These are phyloP conservation scores for Sclerotiophoma versabilis DNA, from an alignment of 2,329 filamentous ascomycete genomes.

Conservation along the genomic window DNA sequence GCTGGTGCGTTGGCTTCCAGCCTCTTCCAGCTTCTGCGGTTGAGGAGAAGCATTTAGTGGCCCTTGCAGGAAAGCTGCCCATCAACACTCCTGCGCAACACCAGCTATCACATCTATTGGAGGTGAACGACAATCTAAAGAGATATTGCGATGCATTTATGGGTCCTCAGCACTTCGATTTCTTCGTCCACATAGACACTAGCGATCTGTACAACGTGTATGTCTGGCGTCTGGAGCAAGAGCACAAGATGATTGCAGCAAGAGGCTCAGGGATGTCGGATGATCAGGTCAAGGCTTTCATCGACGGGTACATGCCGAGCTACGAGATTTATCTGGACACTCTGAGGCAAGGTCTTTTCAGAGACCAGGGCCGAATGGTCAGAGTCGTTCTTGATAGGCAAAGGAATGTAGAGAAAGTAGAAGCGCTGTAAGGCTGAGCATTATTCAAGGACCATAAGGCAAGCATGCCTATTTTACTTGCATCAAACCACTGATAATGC, in stretches of 20 bases:
- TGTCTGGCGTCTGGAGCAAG: conserved; percentile 82
- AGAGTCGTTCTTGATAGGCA: conserved; percentile 59
- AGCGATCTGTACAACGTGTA: conserved; percentile 79
- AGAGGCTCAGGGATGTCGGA: conserved; percentile 82
- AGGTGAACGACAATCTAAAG: conserved; percentile 66
- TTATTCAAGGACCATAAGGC: not conserved
- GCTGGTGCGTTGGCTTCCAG: conserved; percentile 89
- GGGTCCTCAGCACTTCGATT: conserved; percentile 57
- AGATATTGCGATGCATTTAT: conserved; percentile 59
- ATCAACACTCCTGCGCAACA: conserved; percentile 61
- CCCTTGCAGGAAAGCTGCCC: conserved; percentile 56
- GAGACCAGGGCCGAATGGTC: conserved; percentile 56
- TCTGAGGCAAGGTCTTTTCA: conserved; percentile 59
- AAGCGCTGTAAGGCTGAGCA: conserved; percentile 28
- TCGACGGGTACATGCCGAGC: conserved; percentile 66
- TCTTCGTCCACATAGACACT: conserved; percentile 74
- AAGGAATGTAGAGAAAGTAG: conserved; percentile 52
- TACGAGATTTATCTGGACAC: conserved; percentile 63
- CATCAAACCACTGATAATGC: not conserved
- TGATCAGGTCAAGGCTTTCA: conserved; percentile 78
- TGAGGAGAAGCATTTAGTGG: conserved; percentile 61
- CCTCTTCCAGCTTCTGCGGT: conserved; percentile 64
- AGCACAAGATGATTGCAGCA: conserved; percentile 69
- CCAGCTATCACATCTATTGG: conserved; percentile 61
- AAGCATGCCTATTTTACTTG: not conserved